These are phyloP conservation scores for Paecilomyces formosus DNA, from an alignment of 2,329 filamentous ascomycete genomes.

Conservation along the genomic window DNA sequence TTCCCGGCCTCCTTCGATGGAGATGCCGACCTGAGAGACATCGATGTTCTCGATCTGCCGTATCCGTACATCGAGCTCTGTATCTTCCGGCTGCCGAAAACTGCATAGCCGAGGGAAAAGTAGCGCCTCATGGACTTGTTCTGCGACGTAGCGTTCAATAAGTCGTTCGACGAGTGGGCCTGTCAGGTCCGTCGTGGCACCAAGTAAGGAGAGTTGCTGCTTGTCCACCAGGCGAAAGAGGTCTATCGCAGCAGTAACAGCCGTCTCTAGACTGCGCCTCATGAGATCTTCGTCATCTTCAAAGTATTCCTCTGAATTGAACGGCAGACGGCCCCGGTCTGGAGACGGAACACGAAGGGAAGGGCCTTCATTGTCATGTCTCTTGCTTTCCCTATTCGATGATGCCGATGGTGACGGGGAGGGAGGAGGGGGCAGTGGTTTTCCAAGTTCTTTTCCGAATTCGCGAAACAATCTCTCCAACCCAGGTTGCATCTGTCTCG, in stretches of 20 bases:
- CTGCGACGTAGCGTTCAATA: conserved; percentile 89
- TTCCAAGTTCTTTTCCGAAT: conserved; percentile 78
- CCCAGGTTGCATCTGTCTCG: conserved; percentile 88
- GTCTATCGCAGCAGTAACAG: conserved; percentile 88
- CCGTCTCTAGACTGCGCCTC: conserved; percentile 80
- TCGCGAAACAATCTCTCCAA: conserved; percentile 84
- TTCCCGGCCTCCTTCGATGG: conserved; percentile 67
- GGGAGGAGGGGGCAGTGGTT: conserved; percentile 69
- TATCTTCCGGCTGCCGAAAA: conserved; percentile 72
- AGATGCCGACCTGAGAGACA: conserved; percentile 86
- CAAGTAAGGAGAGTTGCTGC: conserved; percentile 83
- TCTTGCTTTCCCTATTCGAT: conserved; percentile 47
- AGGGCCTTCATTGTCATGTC: conserved; percentile 15
- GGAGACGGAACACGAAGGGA: conserved; percentile 16
- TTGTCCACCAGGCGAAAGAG: conserved; percentile 94
- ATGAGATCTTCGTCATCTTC: conserved; percentile 90
- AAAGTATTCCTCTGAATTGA: conserved; percentile 61
- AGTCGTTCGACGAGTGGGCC: conserved; percentile 85
- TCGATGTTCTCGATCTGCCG: conserved; percentile 90
- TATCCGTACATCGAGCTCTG: conserved; percentile 82
- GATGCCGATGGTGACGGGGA: conserved; percentile 43
- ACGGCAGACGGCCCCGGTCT: conserved; percentile 34
- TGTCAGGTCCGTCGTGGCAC: conserved; percentile 87
- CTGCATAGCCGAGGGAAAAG: conserved; percentile 76
- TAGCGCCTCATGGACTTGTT: conserved; percentile 78